Percentiles rank a stretch among this genome's conserved stretches.
Conservation (phyloP, 129 eudicot species). For the Saposhnikovia divaricata region DNA sequence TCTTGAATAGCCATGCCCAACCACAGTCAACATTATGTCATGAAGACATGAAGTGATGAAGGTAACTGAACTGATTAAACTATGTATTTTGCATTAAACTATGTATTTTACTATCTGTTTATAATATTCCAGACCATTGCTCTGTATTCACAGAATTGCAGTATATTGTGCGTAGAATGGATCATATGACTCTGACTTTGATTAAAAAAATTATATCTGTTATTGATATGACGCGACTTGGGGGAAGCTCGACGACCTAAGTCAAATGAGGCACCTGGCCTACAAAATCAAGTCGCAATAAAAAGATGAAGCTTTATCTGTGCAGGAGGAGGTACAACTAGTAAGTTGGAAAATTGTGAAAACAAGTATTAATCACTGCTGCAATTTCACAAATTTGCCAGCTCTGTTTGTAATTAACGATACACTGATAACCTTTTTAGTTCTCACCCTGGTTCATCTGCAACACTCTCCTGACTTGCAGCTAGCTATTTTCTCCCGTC, state of each 20-base stretch:
- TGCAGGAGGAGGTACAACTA: background rate
- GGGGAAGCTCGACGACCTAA: background rate
- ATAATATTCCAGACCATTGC: background rate
- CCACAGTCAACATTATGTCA: background rate
- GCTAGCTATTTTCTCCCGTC: background rate
- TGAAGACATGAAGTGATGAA: conserved; percentile 6
- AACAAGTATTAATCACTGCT: background rate
- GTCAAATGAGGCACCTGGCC: background rate
- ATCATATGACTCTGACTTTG: background rate
- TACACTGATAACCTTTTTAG: background rate
- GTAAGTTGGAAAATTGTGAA: background rate
- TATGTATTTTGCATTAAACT: background rate
- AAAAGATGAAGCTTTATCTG: background rate
- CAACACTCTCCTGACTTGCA: background rate
- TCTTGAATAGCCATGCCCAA: background rate
- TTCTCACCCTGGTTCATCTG: background rate
- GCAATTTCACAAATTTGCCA: background rate
- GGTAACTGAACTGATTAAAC: background rate
- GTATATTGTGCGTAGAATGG: background rate
- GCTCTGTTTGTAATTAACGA: background rate
- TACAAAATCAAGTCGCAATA: background rate
- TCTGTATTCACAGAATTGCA: background rate
- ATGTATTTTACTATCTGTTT: background rate
- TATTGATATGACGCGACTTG: background rate
- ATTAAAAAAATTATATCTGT: no score